Evolutionary conservation across 345 rosid species (phyloP), one percentile per base, ranked within the genome.

Genomic region (Hevea brasiliensis): DNA sequence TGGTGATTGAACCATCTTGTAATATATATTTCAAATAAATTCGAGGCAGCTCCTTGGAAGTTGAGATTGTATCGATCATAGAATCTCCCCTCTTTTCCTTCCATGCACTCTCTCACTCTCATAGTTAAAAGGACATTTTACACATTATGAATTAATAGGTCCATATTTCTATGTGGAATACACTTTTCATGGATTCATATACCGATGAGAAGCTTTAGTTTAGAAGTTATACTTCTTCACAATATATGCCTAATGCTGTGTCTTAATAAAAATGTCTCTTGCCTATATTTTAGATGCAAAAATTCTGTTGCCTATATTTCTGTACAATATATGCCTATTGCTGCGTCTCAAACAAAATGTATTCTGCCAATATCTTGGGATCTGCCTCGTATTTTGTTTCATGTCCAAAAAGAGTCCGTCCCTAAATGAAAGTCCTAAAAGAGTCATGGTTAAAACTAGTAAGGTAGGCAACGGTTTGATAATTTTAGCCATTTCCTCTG

Each of bases 361-460:
- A 10, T 53, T 61, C 21, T 64, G 35, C 54, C 72, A 58, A 71
- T 55, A 45, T 57, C 48, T 58, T 4, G 72, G 74, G 60, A 69
- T 47, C 37, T 14, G 24, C 75, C 50, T 32, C 62, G 62, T 72
- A 66, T 72, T 65, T 67, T 60, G 64, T 29, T 29, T 58, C 42
- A 17, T 14, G 5, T 68, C 51, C 63, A 29, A 67, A 42, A 26
- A 65, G 61, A 72, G 24, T 60, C 23, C 4, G 37, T 32, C 37
- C 37, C 2, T 1, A 32, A 32, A 32, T 4, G 37, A 4, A 32
- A 32, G 37, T 32, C 37, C 63, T 53, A 67, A 42, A 26, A 65
- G 61, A 66, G 24, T 60, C 23, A 14, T 48, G 72, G 73, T 68
- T 68, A 27, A 47, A 75, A 68, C 35, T 24, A 50, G 37, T 21